Conservation (phyloP, 495 filamentous ascomycete species). For the Penicillium cosmopolitanum region DNA sequence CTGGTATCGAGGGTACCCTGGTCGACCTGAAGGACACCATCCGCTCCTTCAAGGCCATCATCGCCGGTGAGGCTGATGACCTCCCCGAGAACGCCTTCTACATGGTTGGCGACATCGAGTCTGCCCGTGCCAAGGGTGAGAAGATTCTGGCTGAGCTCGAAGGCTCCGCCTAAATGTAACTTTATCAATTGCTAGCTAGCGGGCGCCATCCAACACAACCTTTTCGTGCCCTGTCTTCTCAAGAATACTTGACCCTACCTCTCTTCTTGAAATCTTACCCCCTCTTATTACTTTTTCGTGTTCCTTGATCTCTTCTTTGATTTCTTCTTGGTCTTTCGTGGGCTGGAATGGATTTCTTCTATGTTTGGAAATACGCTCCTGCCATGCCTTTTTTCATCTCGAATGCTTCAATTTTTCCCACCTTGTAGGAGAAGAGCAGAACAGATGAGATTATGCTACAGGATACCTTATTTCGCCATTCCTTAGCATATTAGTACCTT, state of each 20-base stretch:
- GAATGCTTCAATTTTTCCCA: slow-evolving; percentile 4
- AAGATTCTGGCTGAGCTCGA: slow-evolving; percentile 98
- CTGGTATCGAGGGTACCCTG: slow-evolving; percentile 96
- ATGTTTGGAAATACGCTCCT: slow-evolving; percentile 32
- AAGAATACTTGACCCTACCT: slow-evolving; percentile 12
- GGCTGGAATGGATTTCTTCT: slow-evolving; percentile 34
- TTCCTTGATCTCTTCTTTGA: slow-evolving; percentile 21
- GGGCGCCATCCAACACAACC: slow-evolving; percentile 3
- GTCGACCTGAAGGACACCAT: slow-evolving; percentile 99
- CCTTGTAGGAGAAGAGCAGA: too few species aligned
- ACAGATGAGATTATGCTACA: neutral
- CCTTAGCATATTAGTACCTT: slow-evolving; percentile 4
- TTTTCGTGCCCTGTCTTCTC: slow-evolving; percentile 13
- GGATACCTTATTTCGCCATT: slow-evolving; percentile 1
- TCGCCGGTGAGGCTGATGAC: slow-evolving; percentile 93
- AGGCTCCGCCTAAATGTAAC: slow-evolving; percentile 63
- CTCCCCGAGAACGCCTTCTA: slow-evolving; percentile 95
- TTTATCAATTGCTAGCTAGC: slow-evolving; percentile 44
- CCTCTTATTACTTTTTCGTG: slow-evolving; percentile 14
- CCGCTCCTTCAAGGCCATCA: slow-evolving; percentile 93
- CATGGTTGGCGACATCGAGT: slow-evolving; percentile 97
- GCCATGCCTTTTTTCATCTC: neutral
- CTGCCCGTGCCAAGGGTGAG: slow-evolving; percentile 95
- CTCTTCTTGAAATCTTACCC: slow-evolving; percentile 25
- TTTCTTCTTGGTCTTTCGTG: slow-evolving; percentile 19